Conservation (phyloP, 345 rosid genomes). For the Ceriops zippeliana region DNA sequence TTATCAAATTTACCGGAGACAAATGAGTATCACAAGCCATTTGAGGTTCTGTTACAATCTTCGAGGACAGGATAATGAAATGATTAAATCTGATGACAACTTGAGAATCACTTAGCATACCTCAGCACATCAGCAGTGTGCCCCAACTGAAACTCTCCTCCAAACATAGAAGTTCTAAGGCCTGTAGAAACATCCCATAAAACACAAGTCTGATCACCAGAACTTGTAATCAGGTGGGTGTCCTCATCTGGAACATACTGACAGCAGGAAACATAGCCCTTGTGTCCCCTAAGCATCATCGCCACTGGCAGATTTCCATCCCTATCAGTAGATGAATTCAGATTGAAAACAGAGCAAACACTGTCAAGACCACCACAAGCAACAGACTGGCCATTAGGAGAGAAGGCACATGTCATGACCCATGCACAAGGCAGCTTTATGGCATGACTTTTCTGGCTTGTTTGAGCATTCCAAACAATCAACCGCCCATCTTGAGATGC, state of each 20-base stretch:
- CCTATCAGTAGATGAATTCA: slow-evolving; percentile 73
- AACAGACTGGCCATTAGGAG: slow-evolving; percentile 87
- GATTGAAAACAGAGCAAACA: slow-evolving; percentile 85
- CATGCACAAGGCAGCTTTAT: slow-evolving; percentile 94
- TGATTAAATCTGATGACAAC: background rate
- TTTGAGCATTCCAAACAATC: slow-evolving; percentile 92
- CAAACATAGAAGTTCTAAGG: slow-evolving; percentile 86
- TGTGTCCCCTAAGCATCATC: slow-evolving; percentile 82
- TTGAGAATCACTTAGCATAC: slow-evolving; percentile 37
- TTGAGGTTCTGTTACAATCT: background rate
- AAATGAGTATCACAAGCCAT: background rate
- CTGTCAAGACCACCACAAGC: slow-evolving; percentile 98
- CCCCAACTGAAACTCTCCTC: slow-evolving; percentile 96
- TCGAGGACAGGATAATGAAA: slow-evolving; percentile 2
- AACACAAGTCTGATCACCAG: slow-evolving; percentile 89
- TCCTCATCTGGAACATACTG: slow-evolving; percentile 93
- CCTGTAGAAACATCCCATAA: slow-evolving; percentile 97
- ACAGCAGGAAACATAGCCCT: slow-evolving; percentile 86
- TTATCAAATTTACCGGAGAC: background rate
- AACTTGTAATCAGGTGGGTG: slow-evolving; percentile 74
- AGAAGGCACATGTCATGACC: slow-evolving; percentile 99
- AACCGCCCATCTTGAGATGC: slow-evolving; percentile 93
- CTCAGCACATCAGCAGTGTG: slow-evolving; percentile 91
- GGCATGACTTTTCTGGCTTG: slow-evolving; percentile 96
- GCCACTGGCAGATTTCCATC: slow-evolving; percentile 78